Base-by-base conservation (phyloP, 331 rosid species). In the Pyracantha coccinea region DNA sequence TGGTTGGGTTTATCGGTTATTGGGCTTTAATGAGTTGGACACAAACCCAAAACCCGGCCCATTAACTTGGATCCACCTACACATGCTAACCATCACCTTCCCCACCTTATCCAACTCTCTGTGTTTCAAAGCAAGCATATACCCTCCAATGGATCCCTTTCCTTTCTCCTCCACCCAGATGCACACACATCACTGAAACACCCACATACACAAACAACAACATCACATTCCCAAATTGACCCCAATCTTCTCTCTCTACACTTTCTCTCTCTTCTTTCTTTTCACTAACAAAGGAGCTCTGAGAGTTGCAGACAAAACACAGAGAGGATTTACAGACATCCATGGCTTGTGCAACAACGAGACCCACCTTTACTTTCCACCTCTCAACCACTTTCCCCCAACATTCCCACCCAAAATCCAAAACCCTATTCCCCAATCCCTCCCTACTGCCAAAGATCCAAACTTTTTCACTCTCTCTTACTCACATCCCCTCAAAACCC, bases 311-410 rank as follows among this genome's bases (percentile, higher is more conserved):
- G 6, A 24, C 8, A 2, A 8, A 21, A 75, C 9, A 55, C 12
- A 41, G 32, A 62, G 33, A 24, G 23, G 23, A 52, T 6, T 27
- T 63, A 13, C 29, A 21, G 35, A 60, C 44, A 61, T 62, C 58
- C 80, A 82, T 94, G 95, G 92, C 91, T 73, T 89, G 75, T 62
- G 79, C 91, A 41, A 71, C n/a, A n/a, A n/a, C 97, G 52, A 75
- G 89, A 62, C 86, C 90, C 33, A 72, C 88, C 63, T 81, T 90
- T 41, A 10, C 15, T 41, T 41, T 41, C 47, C 47, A 41, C 4
- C 5, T 10, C 15, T 41, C 47, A 41, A 82, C 85, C 74, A 72
- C 86, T 41, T 81, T 82, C 55, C 54, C 91, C 47, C 87, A 88
- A 60, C 41, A 55, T 21, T 41, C 84, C 17, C 64, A 75, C 17